Percentiles rank a stretch among this genome's conserved stretches.
Conservation (phyloP, 2,329 filamentous ascomycete genomes). For the Fusarium algeriense region DNA sequence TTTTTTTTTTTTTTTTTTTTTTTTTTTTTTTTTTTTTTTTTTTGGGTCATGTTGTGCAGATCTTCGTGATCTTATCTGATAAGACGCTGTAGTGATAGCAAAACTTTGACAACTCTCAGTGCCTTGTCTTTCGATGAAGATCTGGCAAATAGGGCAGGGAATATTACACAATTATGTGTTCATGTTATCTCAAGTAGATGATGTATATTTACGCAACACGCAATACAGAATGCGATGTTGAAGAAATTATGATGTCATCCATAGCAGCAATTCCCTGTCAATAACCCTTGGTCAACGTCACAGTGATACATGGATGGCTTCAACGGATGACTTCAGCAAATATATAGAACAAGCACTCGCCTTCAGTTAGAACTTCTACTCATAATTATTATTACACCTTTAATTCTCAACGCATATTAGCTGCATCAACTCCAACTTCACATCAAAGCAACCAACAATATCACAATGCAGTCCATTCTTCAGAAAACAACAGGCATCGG, state of each 20-base stretch:
- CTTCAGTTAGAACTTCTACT: background rate
- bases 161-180: background rate
- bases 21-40: no score
- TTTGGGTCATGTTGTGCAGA: no score
- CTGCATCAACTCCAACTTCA: no score
- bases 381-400: no score
- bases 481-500: slow-evolving; percentile 51
- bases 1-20: no score
- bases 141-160: background rate
- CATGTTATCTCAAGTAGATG: background rate
- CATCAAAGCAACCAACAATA: background rate
- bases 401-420: no score
- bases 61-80: no score
- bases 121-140: no score
- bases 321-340: background rate
- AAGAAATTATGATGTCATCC: slow-evolving; percentile 23
- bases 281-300: slow-evolving; percentile 1
- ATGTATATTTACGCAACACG: background rate
- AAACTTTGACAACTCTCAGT: no score
- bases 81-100: no score
- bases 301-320: slow-evolving; percentile 4
- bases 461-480: slow-evolving; percentile 55
- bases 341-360: background rate
- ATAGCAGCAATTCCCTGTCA: background rate
- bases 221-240: background rate